These are phyloP conservation scores for Malassezia globosa DNA, from an alignment of 1,284 basidiomycete species.

Conservation along the genomic window DNA sequence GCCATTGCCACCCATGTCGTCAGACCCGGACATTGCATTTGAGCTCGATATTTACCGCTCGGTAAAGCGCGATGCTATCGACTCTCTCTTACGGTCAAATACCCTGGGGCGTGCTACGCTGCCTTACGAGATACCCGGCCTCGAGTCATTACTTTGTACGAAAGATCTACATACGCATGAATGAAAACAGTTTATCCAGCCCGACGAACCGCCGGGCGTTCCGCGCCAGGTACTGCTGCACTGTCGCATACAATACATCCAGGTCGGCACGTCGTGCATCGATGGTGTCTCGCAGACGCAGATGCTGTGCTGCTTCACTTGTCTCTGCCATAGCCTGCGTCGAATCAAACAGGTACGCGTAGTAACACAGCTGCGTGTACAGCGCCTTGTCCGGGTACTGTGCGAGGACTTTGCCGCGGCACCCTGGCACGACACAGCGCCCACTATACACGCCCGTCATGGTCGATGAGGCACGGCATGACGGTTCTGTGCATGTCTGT, in stretches of 20 bases:
- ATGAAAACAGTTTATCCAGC: conserved; percentile 33
- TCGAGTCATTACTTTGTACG: neutral
- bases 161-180: conserved; percentile 28
- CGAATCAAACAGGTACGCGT: conserved; percentile 32
- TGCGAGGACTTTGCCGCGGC: conserved; percentile 24
- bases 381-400: conserved; percentile 38
- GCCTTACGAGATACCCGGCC: conserved; percentile 15
- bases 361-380: conserved; percentile 43
- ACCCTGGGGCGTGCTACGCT: conserved; percentile 5
- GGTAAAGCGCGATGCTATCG: conserved; percentile 18
- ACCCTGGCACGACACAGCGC: conserved; percentile 33
- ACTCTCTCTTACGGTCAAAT: conserved; percentile 9
- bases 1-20: neutral
- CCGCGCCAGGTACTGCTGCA: conserved; percentile 32
- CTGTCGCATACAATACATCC: conserved; percentile 18
- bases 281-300: conserved; percentile 20
- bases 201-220: conserved; percentile 40
- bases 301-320: conserved; percentile 17
- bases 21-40: conserved; percentile 4
- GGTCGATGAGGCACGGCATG: conserved; percentile 71
- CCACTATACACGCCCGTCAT: conserved; percentile 84
- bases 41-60: conserved; percentile 18
- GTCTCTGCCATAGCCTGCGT: conserved; percentile 4
- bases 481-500: conserved; percentile 74
- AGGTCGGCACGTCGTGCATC: conserved; percentile 21